Evolutionary conservation across 257 asterid species (phyloP), one percentile per base, ranked within the genome.

Genomic region (Ophiorrhiza pumila): DNA sequence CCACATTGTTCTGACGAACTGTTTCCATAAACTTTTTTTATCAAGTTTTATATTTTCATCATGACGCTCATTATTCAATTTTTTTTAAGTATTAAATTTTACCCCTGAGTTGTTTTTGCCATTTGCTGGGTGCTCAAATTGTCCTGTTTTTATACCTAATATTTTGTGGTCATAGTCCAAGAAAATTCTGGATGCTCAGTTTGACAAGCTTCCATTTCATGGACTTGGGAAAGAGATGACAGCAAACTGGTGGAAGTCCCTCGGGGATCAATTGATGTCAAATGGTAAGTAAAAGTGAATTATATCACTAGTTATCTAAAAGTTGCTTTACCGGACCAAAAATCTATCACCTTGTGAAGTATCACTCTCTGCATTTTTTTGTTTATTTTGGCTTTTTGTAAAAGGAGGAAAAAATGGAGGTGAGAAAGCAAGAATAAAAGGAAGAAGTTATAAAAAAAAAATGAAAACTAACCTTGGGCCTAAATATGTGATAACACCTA

Each of bases 241-340:
- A 71, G 91, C 92, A 74, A 87, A 93, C 86, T 88, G 97, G 97
- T 93, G 98, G 98, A 93, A 93, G 78, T 90, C 86, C 69, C 88
- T 93, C 70, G 94, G 90, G 71, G 78, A 78, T 80, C 97, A 91
- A 81, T 79, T 93, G 82, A 87, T 91, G 77, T 80, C 93, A 77
- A 87, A 68, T 60, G 96, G 97, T 91, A 82, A 77, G 74, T 74
- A 39, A 72, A 46, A 39, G n/a, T 72, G 68, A 62, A 68, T 34
- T 29, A 78, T 50, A 22, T 55, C 34, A 52, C 23, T 14, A 23
- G 37, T 53, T 0, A 34, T 50, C 14, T 20, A 37, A 2, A 46
- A 46, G 31, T 42, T 46, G 29, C 39, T 42, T 50, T 15, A 37
- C 31, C 3, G n/a, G 18, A 13, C 58, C 34, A 66, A 46, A 17